phyloP scores from a whole-genome alignment of 352 stramenopile species.

The Pilasporangium apinafurcum region DNA sequence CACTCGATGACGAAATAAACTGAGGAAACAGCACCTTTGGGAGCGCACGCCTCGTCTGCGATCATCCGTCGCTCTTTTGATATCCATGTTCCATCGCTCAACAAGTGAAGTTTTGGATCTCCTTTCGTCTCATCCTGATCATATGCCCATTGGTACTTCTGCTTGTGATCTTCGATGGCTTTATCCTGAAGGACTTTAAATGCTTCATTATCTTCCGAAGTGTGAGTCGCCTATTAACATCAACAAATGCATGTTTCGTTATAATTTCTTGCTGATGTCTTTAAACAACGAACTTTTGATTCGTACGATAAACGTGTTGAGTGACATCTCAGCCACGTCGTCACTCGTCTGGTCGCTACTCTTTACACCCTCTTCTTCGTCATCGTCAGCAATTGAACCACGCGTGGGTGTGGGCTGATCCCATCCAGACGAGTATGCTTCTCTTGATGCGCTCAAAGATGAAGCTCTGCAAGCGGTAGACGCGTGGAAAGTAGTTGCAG shows the following conservation, averaged over 20 bases:
- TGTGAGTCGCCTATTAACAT: conserved; percentile 50
- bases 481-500: conserved; percentile 13
- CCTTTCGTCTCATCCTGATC: conserved; percentile 40
- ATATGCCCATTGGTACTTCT: conserved; percentile 76
- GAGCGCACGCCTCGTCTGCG: conserved; percentile 47
- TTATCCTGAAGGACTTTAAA: conserved; percentile 78
- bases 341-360: background rate
- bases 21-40: conserved; percentile 29
- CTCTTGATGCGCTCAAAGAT: conserved; percentile 13
- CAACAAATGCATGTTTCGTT: background rate
- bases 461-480: conserved; percentile 1
- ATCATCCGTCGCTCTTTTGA: conserved; percentile 51
- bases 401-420: conserved; percentile 44
- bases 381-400: conserved; percentile 1
- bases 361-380: conserved; percentile 1
- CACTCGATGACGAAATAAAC: too few relatives aligned
- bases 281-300: too few relatives aligned
- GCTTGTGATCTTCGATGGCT: conserved; percentile 52
- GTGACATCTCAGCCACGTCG: conserved; percentile 39
- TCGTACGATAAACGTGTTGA: conserved; percentile 67
- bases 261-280: too few relatives aligned
- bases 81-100: conserved; percentile 69
- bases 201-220: conserved; percentile 79
- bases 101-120: conserved; percentile 63
- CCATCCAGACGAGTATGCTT: conserved; percentile 28